Evolutionary conservation across 371 early-diverging fungal genomes (phyloP).

Genomic region (Lichtheimia hyalospora): DNA sequence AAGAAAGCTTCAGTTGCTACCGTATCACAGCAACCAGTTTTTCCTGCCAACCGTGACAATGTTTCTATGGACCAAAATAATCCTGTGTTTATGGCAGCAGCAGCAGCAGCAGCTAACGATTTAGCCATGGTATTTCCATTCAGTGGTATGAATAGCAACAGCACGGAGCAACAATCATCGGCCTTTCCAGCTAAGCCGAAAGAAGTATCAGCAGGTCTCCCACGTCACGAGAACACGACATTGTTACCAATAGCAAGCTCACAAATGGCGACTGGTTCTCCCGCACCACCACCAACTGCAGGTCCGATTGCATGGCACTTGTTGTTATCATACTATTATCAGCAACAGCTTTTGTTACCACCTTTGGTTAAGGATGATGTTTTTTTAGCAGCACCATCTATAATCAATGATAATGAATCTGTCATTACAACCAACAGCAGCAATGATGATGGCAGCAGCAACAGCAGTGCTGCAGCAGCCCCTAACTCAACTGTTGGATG

Average conservation of each 20-base stretch:
- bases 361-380: constrained; percentile 23
- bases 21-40: background rate
- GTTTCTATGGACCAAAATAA: background rate
- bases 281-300: background rate
- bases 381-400: constrained; percentile 13
- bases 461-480: background rate
- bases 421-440: constrained; percentile 12
- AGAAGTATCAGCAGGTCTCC: constrained; percentile 27
- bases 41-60: background rate
- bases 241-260: constrained; percentile 21
- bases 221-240: constrained; percentile 23
- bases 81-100: too few relatives aligned
- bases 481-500: constrained; percentile 6
- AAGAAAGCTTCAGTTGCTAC: too few relatives aligned
- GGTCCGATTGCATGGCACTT: constrained; percentile 14
- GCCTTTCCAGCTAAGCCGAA: constrained; percentile 16
- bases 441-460: constrained; percentile 1
- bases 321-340: constrained; percentile 17
- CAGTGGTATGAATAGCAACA: too few relatives aligned
- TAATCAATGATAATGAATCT: constrained; percentile 13
- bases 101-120: too few relatives aligned
- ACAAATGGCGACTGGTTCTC: constrained; percentile 10
- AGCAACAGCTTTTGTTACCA: constrained; percentile 9
- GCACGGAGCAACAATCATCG: too few relatives aligned
- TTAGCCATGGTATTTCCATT: too few relatives aligned